These are phyloP conservation scores for Nothophytophthora sp. DNA, from an alignment of 352 stramenopile genomes.

Conservation along the genomic window DNA sequence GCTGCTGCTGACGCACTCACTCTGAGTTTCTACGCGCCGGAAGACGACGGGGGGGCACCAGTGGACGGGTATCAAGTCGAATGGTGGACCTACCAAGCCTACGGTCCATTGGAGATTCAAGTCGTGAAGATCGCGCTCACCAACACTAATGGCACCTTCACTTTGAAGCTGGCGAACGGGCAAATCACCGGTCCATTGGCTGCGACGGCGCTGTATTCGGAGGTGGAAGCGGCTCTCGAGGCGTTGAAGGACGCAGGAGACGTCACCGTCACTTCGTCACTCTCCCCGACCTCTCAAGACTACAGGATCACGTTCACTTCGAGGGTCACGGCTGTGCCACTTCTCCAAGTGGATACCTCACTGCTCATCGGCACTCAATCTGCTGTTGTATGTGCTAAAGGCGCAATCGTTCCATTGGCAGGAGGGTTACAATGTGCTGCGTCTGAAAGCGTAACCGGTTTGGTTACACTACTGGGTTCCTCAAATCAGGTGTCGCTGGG, in stretches of 20 bases:
- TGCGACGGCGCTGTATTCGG: constrained; percentile 55
- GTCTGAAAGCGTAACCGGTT: constrained; percentile 43
- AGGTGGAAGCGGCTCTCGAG: constrained; percentile 83
- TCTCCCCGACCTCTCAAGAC: constrained; percentile 24
- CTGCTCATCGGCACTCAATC: constrained; percentile 36
- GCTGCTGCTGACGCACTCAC: constrained; percentile 57
- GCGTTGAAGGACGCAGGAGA: constrained; percentile 76
- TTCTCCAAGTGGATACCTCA: constrained; percentile 33
- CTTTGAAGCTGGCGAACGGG: constrained; percentile 51
- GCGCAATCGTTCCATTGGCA: constrained; percentile 11
- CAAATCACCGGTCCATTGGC: constrained; percentile 57
- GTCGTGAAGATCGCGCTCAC: constrained; percentile 81
- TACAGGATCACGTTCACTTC: constrained; percentile 72
- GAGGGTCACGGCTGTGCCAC: constrained; percentile 28
- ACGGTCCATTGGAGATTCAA: constrained; percentile 68
- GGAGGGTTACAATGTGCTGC: constrained; percentile 46
- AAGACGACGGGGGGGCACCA: constrained; percentile 83
- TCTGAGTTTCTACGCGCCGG: constrained; percentile 83
- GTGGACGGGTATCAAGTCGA: constrained; percentile 91
- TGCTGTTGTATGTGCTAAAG: constrained; percentile 60
- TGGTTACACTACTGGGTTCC: constrained; percentile 30
- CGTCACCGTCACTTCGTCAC: constrained; percentile 62
- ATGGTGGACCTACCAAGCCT: constrained; percentile 66
- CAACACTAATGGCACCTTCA: constrained; percentile 86
- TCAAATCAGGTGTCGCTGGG: constrained; percentile 50